phyloP scores from a whole-genome alignment of 169 alveolate genomes.

The Plasmodium ovale region DNA sequence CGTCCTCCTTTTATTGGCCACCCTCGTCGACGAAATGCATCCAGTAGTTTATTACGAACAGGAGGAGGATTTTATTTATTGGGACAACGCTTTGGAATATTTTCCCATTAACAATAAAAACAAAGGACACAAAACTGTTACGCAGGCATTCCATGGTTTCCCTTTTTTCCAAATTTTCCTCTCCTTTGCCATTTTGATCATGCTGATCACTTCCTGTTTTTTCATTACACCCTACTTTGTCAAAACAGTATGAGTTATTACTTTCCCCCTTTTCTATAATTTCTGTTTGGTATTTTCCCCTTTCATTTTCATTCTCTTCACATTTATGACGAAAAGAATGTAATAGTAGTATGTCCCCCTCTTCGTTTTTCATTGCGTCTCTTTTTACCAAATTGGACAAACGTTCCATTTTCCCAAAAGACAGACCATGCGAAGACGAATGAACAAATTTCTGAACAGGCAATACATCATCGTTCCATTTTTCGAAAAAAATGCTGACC shows the following conservation, averaged over 20 bases:
- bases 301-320: not conserved
- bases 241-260: too few species aligned
- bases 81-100: slow-evolving; percentile 71
- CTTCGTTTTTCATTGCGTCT: not conserved
- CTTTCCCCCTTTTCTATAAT: too few species aligned
- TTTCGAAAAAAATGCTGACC: slow-evolving; percentile 61
- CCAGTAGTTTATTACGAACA: slow-evolving; percentile 64
- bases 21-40: slow-evolving; percentile 27
- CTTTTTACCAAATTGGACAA: slow-evolving; percentile 11
- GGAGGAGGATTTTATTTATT: slow-evolving; percentile 38
- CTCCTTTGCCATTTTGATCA: not conserved
- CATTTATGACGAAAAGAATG: not conserved
- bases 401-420: slow-evolving; percentile 12
- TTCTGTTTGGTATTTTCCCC: not conserved
- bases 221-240: too few species aligned
- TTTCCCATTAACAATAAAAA: slow-evolving; percentile 33
- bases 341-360: slow-evolving; percentile 16
- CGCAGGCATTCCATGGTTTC: not conserved
- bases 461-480: slow-evolving; percentile 60
- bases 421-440: not conserved
- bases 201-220: not conserved
- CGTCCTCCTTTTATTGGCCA: not conserved
- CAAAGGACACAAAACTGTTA: slow-evolving; percentile 67
- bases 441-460: slow-evolving; percentile 41
- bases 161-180: not conserved